phyloP scores from a whole-genome alignment of 2,329 filamentous ascomycete species.

The Talaromyces amestolkiae region DNA sequence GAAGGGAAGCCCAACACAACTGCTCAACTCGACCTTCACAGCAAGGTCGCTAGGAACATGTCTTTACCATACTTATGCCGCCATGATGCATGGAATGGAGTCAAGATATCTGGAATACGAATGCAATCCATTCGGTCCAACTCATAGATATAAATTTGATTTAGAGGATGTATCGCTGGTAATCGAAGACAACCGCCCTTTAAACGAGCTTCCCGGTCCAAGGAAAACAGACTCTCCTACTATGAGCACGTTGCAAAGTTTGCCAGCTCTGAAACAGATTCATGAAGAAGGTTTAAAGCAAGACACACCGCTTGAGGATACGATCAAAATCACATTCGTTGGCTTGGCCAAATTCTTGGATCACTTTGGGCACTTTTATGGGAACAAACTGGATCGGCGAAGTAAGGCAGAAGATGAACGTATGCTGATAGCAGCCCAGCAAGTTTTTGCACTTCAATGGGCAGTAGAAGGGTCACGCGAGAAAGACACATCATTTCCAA shows the following conservation, averaged over 20 bases:
- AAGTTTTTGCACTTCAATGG: slow-evolving; percentile 10
- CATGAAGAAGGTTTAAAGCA: not conserved
- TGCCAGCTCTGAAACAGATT: not conserved
- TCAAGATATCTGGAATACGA: slow-evolving; percentile 7
- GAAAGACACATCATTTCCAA: not conserved
- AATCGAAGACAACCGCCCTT: not conserved
- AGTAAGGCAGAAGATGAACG: not conserved
- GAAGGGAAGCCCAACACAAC: slow-evolving; percentile 1
- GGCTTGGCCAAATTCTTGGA: slow-evolving; percentile 1
- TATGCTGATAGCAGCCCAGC: not conserved
- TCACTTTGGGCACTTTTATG: slow-evolving; percentile 9
- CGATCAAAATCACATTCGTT: not conserved
- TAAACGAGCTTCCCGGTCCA: not conserved
- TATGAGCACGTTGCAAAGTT: not conserved
- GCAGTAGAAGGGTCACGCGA: not conserved
- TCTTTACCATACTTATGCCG: not conserved
- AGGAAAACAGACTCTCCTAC: not conserved
- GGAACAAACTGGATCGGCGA: not conserved
- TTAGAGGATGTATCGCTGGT: not conserved
- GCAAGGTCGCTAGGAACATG: not conserved
- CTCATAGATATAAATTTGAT: not conserved
- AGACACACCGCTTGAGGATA: not conserved
- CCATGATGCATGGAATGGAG: slow-evolving; percentile 6
- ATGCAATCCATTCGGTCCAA: slow-evolving; percentile 2
- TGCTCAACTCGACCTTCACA: slow-evolving; percentile 4